Percentiles rank a stretch among this genome's conserved stretches.
These are phyloP conservation scores for Xylaria grammica DNA, from an alignment of 495 filamentous ascomycete genomes.

Conservation along the genomic window DNA sequence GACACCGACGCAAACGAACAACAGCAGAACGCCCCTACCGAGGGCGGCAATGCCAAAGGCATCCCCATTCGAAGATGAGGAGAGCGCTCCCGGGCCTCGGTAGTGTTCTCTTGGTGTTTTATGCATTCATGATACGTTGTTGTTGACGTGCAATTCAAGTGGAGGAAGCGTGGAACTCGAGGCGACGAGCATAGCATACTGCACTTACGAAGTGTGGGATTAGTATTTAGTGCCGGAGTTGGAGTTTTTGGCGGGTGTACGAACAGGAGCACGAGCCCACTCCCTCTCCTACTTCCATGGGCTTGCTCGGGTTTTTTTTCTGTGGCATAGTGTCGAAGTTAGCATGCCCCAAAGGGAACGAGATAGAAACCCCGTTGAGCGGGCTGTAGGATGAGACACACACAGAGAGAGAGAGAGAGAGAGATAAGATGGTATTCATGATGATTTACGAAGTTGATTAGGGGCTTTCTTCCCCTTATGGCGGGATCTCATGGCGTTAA, in stretches of 20 bases:
- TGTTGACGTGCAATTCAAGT: not conserved
- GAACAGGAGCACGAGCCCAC: constrained; percentile 12
- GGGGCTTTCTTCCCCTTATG: not conserved
- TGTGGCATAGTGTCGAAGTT: constrained; percentile 2
- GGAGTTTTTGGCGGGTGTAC: constrained; percentile 13
- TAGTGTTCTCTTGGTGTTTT: not conserved
- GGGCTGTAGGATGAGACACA: too few species aligned
- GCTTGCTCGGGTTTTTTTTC: not conserved
- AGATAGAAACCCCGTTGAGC: too few species aligned
- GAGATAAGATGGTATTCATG: constrained; percentile 2
- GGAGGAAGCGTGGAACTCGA: not conserved
- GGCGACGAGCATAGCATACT: constrained; percentile 1
- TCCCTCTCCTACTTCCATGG: not conserved
- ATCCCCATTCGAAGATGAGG: constrained; percentile 67
- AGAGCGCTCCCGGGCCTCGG: not conserved
- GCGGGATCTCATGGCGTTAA: constrained; percentile 19
- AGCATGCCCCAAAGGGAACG: too few species aligned
- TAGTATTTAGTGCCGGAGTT: not conserved
- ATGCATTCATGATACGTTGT: not conserved
- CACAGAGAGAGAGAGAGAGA: not conserved
- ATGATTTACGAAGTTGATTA: constrained; percentile 20
- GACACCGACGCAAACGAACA: constrained; percentile 49
- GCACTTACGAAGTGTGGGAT: not conserved
- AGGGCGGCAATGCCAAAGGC: constrained; percentile 47
- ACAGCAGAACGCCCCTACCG: constrained; percentile 24